Evolutionary conservation across 345 rosid species (phyloP).

Genomic region (Combretum micranthum): DNA sequence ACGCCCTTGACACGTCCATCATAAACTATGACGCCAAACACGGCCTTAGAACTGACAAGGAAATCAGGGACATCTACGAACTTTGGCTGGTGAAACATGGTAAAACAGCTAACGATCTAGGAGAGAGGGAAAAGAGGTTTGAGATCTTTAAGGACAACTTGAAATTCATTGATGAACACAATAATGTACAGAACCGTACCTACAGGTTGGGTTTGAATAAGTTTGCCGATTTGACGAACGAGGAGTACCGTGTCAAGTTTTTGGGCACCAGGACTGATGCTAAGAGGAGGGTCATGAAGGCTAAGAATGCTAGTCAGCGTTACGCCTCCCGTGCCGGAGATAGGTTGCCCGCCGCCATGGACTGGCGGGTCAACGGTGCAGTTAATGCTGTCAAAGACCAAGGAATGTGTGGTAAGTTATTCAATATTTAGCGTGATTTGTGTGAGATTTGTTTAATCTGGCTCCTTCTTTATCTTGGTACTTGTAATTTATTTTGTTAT

Average conservation of each 20-base stretch:
- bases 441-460: too few relatives aligned
- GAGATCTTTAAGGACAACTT: slow-evolving; percentile 76
- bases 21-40: slow-evolving; percentile 2
- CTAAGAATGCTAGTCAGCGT: slow-evolving; percentile 28
- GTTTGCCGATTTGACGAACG: slow-evolving; percentile 78
- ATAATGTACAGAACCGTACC: slow-evolving; percentile 35
- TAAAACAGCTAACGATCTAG: slow-evolving; percentile 47
- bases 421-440: background rate
- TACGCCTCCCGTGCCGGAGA: slow-evolving; percentile 33
- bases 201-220: slow-evolving; percentile 65
- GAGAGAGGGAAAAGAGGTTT: slow-evolving; percentile 48
- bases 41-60: slow-evolving; percentile 49
- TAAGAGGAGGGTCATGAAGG: slow-evolving; percentile 36
- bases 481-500: too few relatives aligned
- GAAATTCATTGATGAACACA: slow-evolving; percentile 62
- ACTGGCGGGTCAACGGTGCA: slow-evolving; percentile 79
- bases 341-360: slow-evolving; percentile 53
- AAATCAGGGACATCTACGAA: slow-evolving; percentile 56
- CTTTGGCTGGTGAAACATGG: slow-evolving; percentile 57
- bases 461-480: too few relatives aligned
- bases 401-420: slow-evolving; percentile 64
- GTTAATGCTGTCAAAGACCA: slow-evolving; percentile 75
- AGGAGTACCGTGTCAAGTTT: slow-evolving; percentile 58
- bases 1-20: slow-evolving; percentile 14
- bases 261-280: slow-evolving; percentile 41